phyloP scores from a whole-genome alignment of 2,329 filamentous ascomycete genomes.

The Penicillium carneum region DNA sequence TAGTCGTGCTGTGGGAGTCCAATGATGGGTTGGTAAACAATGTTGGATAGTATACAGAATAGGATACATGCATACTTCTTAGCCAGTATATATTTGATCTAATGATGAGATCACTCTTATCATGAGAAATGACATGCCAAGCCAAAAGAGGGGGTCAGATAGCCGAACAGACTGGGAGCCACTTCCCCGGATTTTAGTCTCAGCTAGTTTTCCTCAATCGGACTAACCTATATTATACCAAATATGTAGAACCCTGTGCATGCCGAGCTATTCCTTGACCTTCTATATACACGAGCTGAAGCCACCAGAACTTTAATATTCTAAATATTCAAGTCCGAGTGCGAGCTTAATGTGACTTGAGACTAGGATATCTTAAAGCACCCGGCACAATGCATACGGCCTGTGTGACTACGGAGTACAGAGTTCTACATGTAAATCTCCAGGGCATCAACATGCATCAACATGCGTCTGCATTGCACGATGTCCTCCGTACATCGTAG shows the following conservation, averaged over 20 bases:
- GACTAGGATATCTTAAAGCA: background rate
- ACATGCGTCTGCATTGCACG: constrained; percentile 15
- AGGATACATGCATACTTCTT: background rate
- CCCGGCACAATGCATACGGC: constrained; percentile 2
- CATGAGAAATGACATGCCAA: background rate
- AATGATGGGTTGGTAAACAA: background rate
- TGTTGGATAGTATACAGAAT: background rate
- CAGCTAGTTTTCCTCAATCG: constrained; percentile 15
- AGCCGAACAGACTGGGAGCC: constrained; percentile 15
- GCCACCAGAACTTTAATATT: background rate
- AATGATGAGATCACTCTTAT: no score
- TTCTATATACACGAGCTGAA: background rate
- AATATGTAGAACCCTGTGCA: background rate
- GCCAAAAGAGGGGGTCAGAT: constrained; percentile 15
- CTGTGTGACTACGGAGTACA: constrained; percentile 5
- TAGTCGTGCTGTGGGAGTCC: background rate
- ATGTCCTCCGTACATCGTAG: constrained; percentile 15
- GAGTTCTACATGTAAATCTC: constrained; percentile 4
- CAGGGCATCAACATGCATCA: constrained; percentile 11
- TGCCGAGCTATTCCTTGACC: background rate
- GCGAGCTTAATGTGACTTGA: background rate
- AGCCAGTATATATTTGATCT: no score
- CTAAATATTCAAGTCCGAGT: background rate
- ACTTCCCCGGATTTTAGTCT: constrained; percentile 35
- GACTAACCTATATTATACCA: background rate